A percentile compares a stretch with the other conserved stretches of the same genome.
phyloP scores from a whole-genome alignment of 106 monocot genomes.

The Phalaenopsis equestris region DNA sequence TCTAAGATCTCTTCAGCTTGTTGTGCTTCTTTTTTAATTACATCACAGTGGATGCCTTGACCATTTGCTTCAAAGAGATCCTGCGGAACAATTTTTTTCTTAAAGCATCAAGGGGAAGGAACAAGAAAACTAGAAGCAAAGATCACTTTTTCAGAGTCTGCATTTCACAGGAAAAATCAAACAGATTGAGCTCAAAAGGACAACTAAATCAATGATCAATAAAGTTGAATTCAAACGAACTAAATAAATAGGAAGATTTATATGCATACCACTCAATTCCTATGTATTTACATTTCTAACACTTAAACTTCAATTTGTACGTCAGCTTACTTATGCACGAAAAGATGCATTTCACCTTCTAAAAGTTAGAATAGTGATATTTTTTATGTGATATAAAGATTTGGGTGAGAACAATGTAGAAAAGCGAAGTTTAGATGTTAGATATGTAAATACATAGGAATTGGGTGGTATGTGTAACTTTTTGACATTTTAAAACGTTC shows the following conservation, averaged over 20 bases:
- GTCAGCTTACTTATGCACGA: too few species aligned
- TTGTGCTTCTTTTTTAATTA: constrained; percentile 50
- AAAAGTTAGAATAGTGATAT: too few species aligned
- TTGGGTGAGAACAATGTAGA: too few species aligned
- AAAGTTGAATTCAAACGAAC: not conserved
- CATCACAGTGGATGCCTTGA: constrained; percentile 48
- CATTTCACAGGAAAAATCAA: not conserved
- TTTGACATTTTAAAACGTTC: not conserved
- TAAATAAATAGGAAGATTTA: not conserved
- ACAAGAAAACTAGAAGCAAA: not conserved
- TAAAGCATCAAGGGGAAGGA: not conserved
- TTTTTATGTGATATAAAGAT: too few species aligned
- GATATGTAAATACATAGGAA: not conserved
- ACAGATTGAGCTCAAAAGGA: not conserved
- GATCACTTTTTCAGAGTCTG: not conserved
- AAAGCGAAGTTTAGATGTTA: not conserved
- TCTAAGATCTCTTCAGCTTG: constrained; percentile 53
- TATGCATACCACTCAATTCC: too few species aligned
- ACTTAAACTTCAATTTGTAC: too few species aligned
- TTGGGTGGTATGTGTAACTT: not conserved
- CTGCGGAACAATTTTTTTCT: constrained; percentile 18
- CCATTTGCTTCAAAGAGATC: constrained; percentile 75
- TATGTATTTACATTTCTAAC: too few species aligned
- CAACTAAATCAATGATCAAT: not conserved
- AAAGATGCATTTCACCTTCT: too few species aligned